Evolutionary conservation across 768 basidiomycete species (phyloP), one percentile per base, ranked within the genome.

Genomic region (Collybia mongolica): DNA sequence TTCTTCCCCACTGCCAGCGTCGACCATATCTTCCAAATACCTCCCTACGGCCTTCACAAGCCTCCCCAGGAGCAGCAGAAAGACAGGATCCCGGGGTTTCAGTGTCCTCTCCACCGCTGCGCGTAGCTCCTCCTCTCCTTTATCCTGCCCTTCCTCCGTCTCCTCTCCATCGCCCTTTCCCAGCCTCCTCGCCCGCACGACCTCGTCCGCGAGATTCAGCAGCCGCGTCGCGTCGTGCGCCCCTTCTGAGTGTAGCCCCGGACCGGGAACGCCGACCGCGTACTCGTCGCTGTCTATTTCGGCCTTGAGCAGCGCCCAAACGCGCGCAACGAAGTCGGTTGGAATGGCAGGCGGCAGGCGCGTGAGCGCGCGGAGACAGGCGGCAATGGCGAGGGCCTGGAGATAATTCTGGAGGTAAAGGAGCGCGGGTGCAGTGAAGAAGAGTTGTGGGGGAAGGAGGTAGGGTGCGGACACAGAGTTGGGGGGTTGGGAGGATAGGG

Each of bases 171-270:
- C 35, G 35, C 41, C 52, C 19, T 55, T 51, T 19, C 54, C 61
- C 17, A 67, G 60, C 23, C 67, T 65, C 24, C 75, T 75, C 5
- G 80, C 80, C 19, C 77, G 81, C 24, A 89, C 62, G 39, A 90
- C 81, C 60, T 90, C 88, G 59, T 90, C 88, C 0, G 83, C 85
- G 20, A 90, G 77, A 61, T 90, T 83, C 40, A 82, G 61, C 32
- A 89, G 62, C 58, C 84, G 86, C 15, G 82, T 83, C 17, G 67
- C 64, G 0, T 66, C 59, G 35, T 65, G 59, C 22, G 44, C 46
- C 22, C 38, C 51, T 39, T 49, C 57, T 51, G 9, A 35, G 20
- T 32, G 28, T 20, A 26, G 19, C 24, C 5, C 22, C 4, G 43
- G 19, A 17, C 37, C 32, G 18, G 26, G 20, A 12, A 37, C 42